A percentile compares a stretch with the other conserved stretches of the same genome.
Evolutionary conservation across 106 monocot genomes (phyloP).

Genomic region (Xerophyta viscosa): DNA sequence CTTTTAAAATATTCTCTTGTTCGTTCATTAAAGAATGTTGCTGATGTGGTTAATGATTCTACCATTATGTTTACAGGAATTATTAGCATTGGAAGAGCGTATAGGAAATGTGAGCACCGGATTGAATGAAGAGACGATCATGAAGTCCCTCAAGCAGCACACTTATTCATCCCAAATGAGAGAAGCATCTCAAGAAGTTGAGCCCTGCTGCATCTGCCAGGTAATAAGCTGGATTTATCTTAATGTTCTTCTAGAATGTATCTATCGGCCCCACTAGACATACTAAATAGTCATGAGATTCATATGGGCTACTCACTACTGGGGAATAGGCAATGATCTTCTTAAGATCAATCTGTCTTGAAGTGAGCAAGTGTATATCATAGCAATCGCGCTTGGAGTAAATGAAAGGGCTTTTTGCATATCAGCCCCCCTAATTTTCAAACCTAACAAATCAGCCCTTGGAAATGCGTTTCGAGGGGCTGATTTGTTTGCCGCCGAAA

Average conservation of each 20-base stretch:
- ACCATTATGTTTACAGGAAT: too few relatives aligned
- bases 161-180: constrained; percentile 1
- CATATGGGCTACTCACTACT: constrained; percentile 9
- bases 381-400: too few relatives aligned
- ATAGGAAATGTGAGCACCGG: constrained; percentile 92
- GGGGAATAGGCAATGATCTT: constrained; percentile 19
- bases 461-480: too few relatives aligned
- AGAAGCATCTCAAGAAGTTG: constrained; percentile 7
- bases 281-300: constrained; percentile 6
- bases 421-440: too few relatives aligned
- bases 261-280: neutral
- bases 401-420: too few relatives aligned
- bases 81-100: constrained; percentile 73
- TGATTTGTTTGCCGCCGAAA: too few relatives aligned
- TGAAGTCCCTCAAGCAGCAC: constrained; percentile 46
- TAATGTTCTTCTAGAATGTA: neutral
- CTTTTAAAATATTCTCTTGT: too few relatives aligned
- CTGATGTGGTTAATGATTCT: too few relatives aligned
- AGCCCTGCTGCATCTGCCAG: constrained; percentile 38
- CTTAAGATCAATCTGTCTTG: constrained; percentile 21
- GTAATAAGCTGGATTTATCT: constrained; percentile 1
- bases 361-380: constrained; percentile 11
- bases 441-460: too few relatives aligned
- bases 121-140: constrained; percentile 51
- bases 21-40: too few relatives aligned